Conservation (phyloP, 371 early-diverging fungal species). For the Mucor mucedo region DNA sequence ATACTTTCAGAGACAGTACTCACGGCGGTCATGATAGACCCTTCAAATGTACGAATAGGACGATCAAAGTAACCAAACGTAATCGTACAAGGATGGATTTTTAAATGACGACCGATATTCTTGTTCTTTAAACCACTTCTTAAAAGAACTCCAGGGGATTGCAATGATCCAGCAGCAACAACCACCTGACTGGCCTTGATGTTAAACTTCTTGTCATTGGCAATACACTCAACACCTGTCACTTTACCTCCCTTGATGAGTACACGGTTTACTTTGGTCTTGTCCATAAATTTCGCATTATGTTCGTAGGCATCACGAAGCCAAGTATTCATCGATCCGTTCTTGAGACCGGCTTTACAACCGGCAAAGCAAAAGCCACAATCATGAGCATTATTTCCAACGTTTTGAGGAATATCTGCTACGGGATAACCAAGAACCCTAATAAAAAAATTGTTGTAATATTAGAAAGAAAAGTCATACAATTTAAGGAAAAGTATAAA, state of each 20-base stretch:
- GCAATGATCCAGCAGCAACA: constrained; percentile 69
- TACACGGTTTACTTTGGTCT: constrained; percentile 61
- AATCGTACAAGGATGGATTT: constrained; percentile 68
- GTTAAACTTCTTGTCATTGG: constrained; percentile 29
- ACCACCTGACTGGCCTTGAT: constrained; percentile 62
- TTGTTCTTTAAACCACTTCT: constrained; percentile 73
- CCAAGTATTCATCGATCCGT: constrained; percentile 70
- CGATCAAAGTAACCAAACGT: constrained; percentile 69
- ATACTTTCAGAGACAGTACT: constrained; percentile 54
- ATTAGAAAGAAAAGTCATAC: not conserved
- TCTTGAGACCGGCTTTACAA: constrained; percentile 76
- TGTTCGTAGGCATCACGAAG: constrained; percentile 67
- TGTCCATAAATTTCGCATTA: constrained; percentile 67
- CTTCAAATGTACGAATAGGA: constrained; percentile 54
- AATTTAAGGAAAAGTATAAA: not conserved
- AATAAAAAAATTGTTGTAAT: constrained; percentile 17
- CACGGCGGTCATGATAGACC: constrained; percentile 78
- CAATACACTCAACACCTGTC: constrained; percentile 54
- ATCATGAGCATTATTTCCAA: constrained; percentile 59
- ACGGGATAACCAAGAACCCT: constrained; percentile 66
- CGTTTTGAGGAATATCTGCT: constrained; percentile 73
- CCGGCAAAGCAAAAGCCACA: constrained; percentile 76
- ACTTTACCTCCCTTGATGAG: constrained; percentile 56
- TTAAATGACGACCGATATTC: constrained; percentile 73
- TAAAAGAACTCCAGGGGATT: constrained; percentile 69